A percentile compares a stretch with the other conserved stretches of the same genome.
phyloP scores from a whole-genome alignment of 345 rosid species.

The Firmiana major region DNA sequence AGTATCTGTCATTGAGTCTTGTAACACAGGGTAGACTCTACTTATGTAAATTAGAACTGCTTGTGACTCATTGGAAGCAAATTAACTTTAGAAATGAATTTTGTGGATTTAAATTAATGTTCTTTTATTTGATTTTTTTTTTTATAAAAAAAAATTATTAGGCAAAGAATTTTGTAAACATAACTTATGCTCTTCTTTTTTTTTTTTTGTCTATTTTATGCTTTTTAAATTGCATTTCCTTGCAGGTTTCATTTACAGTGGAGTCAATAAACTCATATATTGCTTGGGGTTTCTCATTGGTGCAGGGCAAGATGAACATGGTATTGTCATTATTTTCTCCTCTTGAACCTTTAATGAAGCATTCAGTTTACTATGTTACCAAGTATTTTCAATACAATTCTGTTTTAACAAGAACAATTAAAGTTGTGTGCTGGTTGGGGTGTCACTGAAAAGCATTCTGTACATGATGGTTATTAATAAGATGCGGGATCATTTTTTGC shows the following conservation, averaged over 20 bases:
- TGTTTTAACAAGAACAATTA: background rate
- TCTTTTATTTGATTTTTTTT: background rate
- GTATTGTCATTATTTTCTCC: constrained; percentile 40
- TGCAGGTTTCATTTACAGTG: constrained; percentile 71
- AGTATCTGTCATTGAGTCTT: background rate
- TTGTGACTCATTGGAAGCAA: background rate
- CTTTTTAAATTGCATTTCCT: constrained; percentile 10
- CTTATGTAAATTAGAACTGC: constrained; percentile 3
- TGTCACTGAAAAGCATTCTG: background rate
- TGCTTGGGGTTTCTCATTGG: constrained; percentile 92
- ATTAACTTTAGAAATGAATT: background rate
- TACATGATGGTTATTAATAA: background rate
- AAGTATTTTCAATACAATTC: constrained; percentile 1
- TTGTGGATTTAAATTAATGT: background rate
- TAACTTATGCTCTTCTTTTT: background rate
- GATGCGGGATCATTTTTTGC: background rate
- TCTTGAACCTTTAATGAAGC: constrained; percentile 13
- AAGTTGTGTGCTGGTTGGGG: background rate
- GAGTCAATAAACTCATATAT: constrained; percentile 87
- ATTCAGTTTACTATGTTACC: background rate
- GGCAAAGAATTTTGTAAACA: background rate
- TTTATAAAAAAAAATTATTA: background rate
- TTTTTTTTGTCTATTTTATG: background rate
- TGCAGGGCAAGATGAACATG: constrained; percentile 79
- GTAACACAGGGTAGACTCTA: background rate